A percentile compares a stretch with the other conserved stretches of the same genome.
phyloP scores from a whole-genome alignment of 176 grass and related monocot species.

The Typha latifolia region DNA sequence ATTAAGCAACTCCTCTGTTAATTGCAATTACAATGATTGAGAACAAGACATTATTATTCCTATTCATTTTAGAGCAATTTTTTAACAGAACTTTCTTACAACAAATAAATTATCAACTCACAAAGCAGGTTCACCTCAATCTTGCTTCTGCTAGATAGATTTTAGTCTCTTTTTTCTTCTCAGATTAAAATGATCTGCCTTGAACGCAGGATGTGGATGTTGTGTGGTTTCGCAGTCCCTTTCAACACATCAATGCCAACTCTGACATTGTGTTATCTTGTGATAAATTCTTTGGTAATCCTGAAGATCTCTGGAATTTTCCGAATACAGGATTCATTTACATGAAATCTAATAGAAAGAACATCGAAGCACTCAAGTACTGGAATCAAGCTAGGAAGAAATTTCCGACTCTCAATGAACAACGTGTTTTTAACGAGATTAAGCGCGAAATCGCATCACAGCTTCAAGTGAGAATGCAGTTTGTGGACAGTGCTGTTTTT shows the following conservation, averaged over 20 bases:
- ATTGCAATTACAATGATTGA: no score
- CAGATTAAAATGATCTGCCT: neutral
- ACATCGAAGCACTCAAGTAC: slow-evolving; percentile 33
- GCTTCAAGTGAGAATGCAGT: slow-evolving; percentile 23
- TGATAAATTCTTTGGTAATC: slow-evolving; percentile 47
- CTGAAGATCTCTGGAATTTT: slow-evolving; percentile 18
- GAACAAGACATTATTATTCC: no score
- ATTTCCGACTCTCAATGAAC: slow-evolving; percentile 40
- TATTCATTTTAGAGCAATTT: no score
- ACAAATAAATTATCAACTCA: no score
- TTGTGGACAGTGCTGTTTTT: slow-evolving; percentile 33
- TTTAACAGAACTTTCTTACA: no score
- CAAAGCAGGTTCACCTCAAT: no score
- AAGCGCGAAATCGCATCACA: slow-evolving; percentile 28
- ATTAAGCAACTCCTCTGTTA: no score
- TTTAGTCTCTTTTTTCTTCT: neutral
- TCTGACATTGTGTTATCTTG: slow-evolving; percentile 54
- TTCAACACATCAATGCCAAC: slow-evolving; percentile 51
- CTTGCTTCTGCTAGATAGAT: no score
- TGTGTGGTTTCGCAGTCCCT: slow-evolving; percentile 62
- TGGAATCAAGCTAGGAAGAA: slow-evolving; percentile 24
- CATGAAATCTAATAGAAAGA: slow-evolving; percentile 34
- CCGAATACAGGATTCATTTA: slow-evolving; percentile 77
- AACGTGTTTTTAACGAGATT: slow-evolving; percentile 37
- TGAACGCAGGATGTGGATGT: slow-evolving; percentile 57